Evolutionary conservation across 352 stramenopile species (phyloP), one percentile per base, ranked within the genome.

Genomic region (Globisporangium cylindrosporum): DNA sequence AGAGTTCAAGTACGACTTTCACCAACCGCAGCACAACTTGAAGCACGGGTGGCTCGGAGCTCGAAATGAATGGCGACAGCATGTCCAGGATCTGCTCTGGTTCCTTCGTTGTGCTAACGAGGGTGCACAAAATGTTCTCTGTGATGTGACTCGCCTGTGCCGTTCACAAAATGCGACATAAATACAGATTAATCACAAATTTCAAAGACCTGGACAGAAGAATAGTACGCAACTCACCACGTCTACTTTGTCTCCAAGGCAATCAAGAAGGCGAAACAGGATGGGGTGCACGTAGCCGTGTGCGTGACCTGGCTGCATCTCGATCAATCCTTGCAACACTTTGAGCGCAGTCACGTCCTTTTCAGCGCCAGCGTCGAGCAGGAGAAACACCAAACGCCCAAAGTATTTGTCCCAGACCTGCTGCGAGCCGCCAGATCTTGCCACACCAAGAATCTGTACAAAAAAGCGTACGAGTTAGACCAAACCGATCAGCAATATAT

Each of bases 251-350:
- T 75, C 65, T 27, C 65, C 77, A 18, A 85, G 75, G 32, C 74
- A 71, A 49, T 87, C 80, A 7, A 90, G 68, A 18, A 93, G 73
- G 3, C 81, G 79, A 32, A 84, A 62, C 20, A 91, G 64, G 64
- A 93, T 81, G n/a, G 81, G 69, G 38, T 89, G 75, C 36, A 86
- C 77, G 68, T 84, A 90, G 60, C 78, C 74, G 61, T 90, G 70
- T 0, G 75, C 72, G 7, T 79, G 83, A 38, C 67, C 64, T 14
- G 73, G 65, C 34, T 89, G 81, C 20, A 66, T 62, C 46, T 75
- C 60, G 6, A 93, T 71, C 20, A 93, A 64, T 14, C 67, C 68
- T 46, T 83, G 73, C 0, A 93, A 56, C 49, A 90, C 76, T 22
- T 84, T 86, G n/a, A 92, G 68, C 0, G 81, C 81, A 20, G 76